Evolutionary conservation across 2,329 filamentous ascomycete species (phyloP).

Genomic region (Verticillium longisporum): DNA sequence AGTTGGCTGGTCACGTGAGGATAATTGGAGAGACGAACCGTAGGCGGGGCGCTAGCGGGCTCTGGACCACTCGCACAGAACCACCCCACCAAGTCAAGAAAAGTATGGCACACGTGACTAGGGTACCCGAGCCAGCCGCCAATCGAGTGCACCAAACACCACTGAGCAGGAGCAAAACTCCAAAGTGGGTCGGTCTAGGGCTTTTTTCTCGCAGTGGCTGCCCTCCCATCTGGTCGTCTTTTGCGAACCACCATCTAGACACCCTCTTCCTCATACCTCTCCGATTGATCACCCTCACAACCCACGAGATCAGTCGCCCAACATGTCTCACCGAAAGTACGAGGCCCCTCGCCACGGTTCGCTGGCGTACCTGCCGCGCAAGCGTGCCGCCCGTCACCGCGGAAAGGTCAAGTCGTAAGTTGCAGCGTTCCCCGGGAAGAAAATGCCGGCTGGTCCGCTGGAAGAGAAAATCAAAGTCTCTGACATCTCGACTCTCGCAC

Average conservation of each 20-base stretch:
- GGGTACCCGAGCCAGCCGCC: neutral
- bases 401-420: slow-evolving; percentile 98
- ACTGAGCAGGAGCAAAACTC: neutral
- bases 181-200: neutral
- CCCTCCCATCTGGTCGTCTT: neutral
- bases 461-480: slow-evolving; percentile 14
- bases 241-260: neutral
- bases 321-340: slow-evolving; percentile 34
- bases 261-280: slow-evolving; percentile 3
- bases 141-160: neutral
- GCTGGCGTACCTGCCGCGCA: slow-evolving; percentile 79
- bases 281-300: slow-evolving; percentile 1
- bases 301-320: slow-evolving; percentile 11
- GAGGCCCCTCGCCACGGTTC: slow-evolving; percentile 94
- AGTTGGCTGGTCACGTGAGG: too few relatives aligned
- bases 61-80: too few relatives aligned
- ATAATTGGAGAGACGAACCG: too few relatives aligned
- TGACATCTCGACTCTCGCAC: slow-evolving; percentile 18
- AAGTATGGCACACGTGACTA: slow-evolving; percentile 5
- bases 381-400: slow-evolving; percentile 89
- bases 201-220: neutral
- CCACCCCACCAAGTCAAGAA: neutral
- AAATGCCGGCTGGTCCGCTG: neutral
- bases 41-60: too few relatives aligned
- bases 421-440: neutral